These are phyloP conservation scores for Polyporus arcularius DNA, from an alignment of 768 basidiomycete species.

Conservation along the genomic window DNA sequence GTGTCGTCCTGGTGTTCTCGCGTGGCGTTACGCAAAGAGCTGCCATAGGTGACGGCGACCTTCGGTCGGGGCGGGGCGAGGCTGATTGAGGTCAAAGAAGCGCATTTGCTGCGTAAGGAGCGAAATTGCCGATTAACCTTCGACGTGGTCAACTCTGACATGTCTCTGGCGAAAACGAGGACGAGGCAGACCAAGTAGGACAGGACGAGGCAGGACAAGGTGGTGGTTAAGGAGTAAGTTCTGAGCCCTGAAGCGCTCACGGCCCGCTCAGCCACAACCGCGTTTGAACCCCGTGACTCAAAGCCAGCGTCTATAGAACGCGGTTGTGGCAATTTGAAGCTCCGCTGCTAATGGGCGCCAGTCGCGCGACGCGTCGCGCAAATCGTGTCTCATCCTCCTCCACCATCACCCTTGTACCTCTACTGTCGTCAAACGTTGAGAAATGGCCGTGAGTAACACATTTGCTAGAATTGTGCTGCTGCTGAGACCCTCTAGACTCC, in stretches of 20 bases:
- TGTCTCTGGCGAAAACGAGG: background rate
- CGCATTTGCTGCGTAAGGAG: constrained; percentile 50
- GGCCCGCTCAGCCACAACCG: constrained; percentile 3
- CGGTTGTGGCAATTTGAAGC: constrained; percentile 24
- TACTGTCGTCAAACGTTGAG: too few relatives aligned
- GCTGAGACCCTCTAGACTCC: constrained; percentile 34
- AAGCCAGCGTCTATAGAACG: constrained; percentile 12
- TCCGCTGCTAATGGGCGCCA: constrained; percentile 21
- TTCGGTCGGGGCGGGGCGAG: constrained; percentile 19
- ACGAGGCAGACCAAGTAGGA: background rate
- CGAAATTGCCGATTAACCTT: constrained; percentile 48
- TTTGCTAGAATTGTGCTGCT: background rate
- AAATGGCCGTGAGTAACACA: background rate
- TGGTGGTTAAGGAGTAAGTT: background rate
- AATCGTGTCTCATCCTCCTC: constrained; percentile 8
- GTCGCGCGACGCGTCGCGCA: constrained; percentile 18
- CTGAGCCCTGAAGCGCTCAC: background rate
- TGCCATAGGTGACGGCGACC: constrained; percentile 19
- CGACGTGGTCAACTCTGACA: constrained; percentile 35
- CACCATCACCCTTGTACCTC: too few relatives aligned
- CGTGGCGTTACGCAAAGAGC: background rate
- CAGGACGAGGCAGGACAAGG: background rate
- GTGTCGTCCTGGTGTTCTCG: constrained; percentile 7
- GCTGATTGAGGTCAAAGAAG: constrained; percentile 33
- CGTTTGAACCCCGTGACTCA: background rate